A percentile compares a stretch with the other conserved stretches of the same genome.
Evolutionary conservation across 2,329 filamentous ascomycete genomes (phyloP).

Genomic region (Cercospora zeina): DNA sequence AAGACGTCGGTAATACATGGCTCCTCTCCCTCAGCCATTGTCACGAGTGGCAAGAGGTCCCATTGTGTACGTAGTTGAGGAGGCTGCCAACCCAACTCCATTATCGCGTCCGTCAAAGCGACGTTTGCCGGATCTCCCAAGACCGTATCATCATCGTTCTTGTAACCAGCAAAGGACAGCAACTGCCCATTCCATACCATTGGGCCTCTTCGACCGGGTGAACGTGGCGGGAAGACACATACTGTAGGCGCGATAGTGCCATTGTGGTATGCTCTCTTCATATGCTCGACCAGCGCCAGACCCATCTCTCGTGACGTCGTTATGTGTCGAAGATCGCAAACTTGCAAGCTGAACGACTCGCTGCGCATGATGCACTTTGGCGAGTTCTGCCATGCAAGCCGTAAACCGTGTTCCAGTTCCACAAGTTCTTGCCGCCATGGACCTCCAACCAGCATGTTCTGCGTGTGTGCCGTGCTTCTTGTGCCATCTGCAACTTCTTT

Average conservation of each 20-base stretch:
- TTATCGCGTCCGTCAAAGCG: conserved; percentile 12
- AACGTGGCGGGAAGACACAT: conserved; percentile 17
- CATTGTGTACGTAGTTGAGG: conserved; percentile 13
- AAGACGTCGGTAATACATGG: conserved; percentile 2
- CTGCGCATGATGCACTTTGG: conserved; percentile 21
- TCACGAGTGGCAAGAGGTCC: conserved; percentile 21
- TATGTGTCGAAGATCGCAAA: conserved; percentile 15
- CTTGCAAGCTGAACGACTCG: conserved; percentile 11
- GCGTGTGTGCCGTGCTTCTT: background rate
- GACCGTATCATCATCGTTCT: conserved; percentile 4
- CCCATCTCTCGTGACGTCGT: conserved; percentile 14
- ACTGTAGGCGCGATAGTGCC: conserved; percentile 17
- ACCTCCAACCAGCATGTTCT: background rate
- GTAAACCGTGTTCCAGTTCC: conserved; percentile 14
- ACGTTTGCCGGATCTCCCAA: conserved; percentile 18
- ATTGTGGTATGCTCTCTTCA: conserved; percentile 11
- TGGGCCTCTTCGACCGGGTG: conserved; percentile 9
- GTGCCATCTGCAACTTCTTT: background rate
- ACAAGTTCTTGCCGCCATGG: background rate
- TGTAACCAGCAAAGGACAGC: conserved; percentile 18
- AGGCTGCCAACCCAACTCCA: conserved; percentile 18
- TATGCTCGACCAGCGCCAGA: background rate
- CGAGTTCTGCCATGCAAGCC: conserved; percentile 19
- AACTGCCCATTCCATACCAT: conserved; percentile 19
- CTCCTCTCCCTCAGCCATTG: conserved; percentile 17